Percentiles rank a stretch among this genome's conserved stretches.
phyloP scores from a whole-genome alignment of 306 rosid species.

The Mucuna pruriens region DNA sequence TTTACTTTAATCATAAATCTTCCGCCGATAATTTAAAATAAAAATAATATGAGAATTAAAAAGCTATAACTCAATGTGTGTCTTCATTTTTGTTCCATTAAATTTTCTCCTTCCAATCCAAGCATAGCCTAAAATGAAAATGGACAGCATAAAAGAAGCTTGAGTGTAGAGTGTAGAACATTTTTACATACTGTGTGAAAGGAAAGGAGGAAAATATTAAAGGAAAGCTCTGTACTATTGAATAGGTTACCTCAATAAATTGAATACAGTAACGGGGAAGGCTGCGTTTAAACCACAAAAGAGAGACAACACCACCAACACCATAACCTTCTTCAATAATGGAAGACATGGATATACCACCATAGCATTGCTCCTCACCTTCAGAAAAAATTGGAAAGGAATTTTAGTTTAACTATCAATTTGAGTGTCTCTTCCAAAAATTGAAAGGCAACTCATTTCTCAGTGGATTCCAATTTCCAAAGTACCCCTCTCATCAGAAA shows the following conservation, averaged over 20 bases:
- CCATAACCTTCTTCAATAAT: conserved; percentile 91
- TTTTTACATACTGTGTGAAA: conserved; percentile 1
- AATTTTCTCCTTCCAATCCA: too few relatives aligned
- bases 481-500: conserved; percentile 97
- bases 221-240: conserved; percentile 10
- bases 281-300: conserved; percentile 98
- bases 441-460: not conserved
- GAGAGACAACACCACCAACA: conserved; percentile 97
- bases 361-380: conserved; percentile 99
- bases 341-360: conserved; percentile 98
- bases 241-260: conserved; percentile 80
- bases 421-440: conserved; percentile 16
- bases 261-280: conserved; percentile 97
- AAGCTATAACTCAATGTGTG: too few relatives aligned
- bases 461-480: not conserved
- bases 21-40: too few relatives aligned
- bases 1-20: too few relatives aligned
- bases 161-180: not conserved
- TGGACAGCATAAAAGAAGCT: not conserved
- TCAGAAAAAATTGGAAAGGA: conserved; percentile 39
- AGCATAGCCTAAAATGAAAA: too few relatives aligned
- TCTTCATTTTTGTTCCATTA: too few relatives aligned
- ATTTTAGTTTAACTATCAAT: conserved; percentile 34
- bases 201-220: not conserved
- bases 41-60: too few relatives aligned